Evolutionary conservation across 108 stramenopile species (phyloP), one percentile per base, ranked within the genome.

Genomic region (Nitzschia palea): DNA sequence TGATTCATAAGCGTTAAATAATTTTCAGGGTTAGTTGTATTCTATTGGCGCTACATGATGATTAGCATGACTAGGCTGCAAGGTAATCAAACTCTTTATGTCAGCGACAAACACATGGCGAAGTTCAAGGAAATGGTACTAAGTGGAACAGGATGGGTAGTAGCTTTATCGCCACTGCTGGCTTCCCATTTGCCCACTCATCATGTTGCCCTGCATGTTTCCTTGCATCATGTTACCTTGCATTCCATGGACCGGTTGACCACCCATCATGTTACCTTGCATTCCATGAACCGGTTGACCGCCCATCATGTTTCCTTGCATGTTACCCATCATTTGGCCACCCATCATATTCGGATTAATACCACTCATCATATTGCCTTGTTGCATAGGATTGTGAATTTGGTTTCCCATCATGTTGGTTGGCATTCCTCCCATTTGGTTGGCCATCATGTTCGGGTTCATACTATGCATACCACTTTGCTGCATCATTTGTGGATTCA

Each of bases 301-400:
- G 55, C 43, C 50, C 78, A 79, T 79, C 73, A 74, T 79, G 20
- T 58, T 58, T 6, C 74, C 73, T 62, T 77, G 80, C 68, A 40
- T 65, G 44, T 62, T 70, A 31, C 66, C 71, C 9, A 20, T 20
- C 47, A 48, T 48, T 25, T 44, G 14, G 17, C 31, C 54, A 20
- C 40, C 65, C 71, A 77, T 77, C 23, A 54, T 56, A 56, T 75
- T 69, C 27, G 60, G 65, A 36, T 66, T 66, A 15, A 51, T 44
- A 23, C 59, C 60, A 18, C n/a, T n/a, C 47, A 48, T 48, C 61
- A 40, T 18, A 30, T 43, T 9, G 20, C 48, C 44, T 44, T 55
- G 6, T 27, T 28, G 51, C 17, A 45, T 62, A 8, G 12, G 14
- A 12, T 42, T 8, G 8, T 42, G 40, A 12, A 12, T 8, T 42